Conservation (phyloP, 2,329 filamentous ascomycete genomes). For the Mycogone perniciosa region DNA sequence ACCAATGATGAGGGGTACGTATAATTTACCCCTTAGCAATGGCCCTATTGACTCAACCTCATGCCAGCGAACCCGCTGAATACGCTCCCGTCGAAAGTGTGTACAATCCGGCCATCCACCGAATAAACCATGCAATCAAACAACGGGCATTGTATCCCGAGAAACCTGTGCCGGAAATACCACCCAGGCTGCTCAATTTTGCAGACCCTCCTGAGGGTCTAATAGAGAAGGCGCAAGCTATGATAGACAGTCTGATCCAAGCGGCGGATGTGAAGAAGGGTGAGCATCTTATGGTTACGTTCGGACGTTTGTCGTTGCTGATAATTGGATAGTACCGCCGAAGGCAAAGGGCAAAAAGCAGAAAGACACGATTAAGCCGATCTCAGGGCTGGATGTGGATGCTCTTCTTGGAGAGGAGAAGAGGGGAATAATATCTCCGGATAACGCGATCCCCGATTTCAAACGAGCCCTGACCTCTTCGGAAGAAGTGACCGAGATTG, state of each 20-base stretch:
- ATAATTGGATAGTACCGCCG: constrained; percentile 55
- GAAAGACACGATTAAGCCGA: constrained; percentile 67
- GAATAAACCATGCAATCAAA: constrained; percentile 78
- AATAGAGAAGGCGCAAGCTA: constrained; percentile 47
- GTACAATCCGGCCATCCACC: constrained; percentile 81
- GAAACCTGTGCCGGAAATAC: constrained; percentile 53
- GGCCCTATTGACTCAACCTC: background rate
- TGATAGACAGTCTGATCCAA: constrained; percentile 58
- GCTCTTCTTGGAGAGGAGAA: constrained; percentile 61
- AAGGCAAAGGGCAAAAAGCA: constrained; percentile 69
- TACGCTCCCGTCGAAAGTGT: constrained; percentile 74
- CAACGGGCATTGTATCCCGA: constrained; percentile 72
- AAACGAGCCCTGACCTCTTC: constrained; percentile 66
- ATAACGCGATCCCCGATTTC: constrained; percentile 86
- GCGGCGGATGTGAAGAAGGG: constrained; percentile 79
- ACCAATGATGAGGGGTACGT: constrained; percentile 68
- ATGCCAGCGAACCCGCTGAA: constrained; percentile 46
- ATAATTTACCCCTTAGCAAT: background rate
- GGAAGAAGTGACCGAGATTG: constrained; percentile 54
- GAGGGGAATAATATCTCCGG: constrained; percentile 41
- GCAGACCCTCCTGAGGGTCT: constrained; percentile 65
- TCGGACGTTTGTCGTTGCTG: constrained; percentile 7
- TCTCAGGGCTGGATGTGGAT: constrained; percentile 85
- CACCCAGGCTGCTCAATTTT: constrained; percentile 63
- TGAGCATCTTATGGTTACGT: constrained; percentile 23